phyloP scores from a whole-genome alignment of 768 basidiomycete species.

The Phylloporus rhodoxanthus region DNA sequence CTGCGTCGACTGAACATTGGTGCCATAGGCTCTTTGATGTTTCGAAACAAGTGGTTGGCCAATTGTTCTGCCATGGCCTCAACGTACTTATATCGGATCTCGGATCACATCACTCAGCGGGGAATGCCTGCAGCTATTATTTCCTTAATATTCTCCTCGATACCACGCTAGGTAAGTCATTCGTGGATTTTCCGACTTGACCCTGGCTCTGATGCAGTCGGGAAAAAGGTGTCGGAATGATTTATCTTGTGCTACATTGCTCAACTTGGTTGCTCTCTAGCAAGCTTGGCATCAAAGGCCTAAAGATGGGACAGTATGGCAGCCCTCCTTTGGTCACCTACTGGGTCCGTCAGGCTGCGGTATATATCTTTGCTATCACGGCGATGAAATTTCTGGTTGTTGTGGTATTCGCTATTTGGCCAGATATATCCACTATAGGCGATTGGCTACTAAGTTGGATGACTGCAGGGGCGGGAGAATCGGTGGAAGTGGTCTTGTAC shows the following conservation, averaged over 20 bases:
- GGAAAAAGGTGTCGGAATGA: constrained; percentile 62
- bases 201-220: constrained; percentile 5
- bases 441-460: constrained; percentile 85
- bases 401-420: constrained; percentile 62
- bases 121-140: constrained; percentile 88
- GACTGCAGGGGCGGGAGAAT: constrained; percentile 53
- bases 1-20: constrained; percentile 4
- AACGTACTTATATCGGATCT: constrained; percentile 78
- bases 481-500: constrained; percentile 74
- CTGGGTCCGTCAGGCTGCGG: constrained; percentile 72
- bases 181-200: not conserved
- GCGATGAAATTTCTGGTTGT: constrained; percentile 93
- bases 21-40: constrained; percentile 79
- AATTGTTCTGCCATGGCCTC: constrained; percentile 71
- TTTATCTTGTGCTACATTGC: constrained; percentile 67
- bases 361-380: constrained; percentile 76
- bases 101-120: constrained; percentile 59
- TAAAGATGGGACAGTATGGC: constrained; percentile 86
- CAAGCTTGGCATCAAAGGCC: constrained; percentile 62
- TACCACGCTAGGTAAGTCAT: constrained; percentile 54
- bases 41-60: constrained; percentile 84
- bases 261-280: constrained; percentile 62
- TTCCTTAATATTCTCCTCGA: constrained; percentile 92
- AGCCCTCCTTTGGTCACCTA: constrained; percentile 66
- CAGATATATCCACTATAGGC: constrained; percentile 67